These are phyloP conservation scores for Suhomyces sp. DNA, from an alignment of 805 yeast genomes.

Conservation along the genomic window DNA sequence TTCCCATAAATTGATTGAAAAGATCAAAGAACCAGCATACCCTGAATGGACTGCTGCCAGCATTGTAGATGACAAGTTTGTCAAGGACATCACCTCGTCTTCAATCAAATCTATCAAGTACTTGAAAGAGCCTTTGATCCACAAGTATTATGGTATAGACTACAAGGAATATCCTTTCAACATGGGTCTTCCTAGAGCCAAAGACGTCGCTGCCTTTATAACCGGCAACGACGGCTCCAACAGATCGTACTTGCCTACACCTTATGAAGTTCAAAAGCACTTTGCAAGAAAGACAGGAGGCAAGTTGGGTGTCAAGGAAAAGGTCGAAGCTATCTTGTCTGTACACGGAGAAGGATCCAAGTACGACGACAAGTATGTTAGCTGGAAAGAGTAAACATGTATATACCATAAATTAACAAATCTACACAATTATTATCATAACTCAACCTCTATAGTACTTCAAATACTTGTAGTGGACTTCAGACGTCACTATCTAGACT, in stretches of 20 bases:
- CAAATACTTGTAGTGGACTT: no score
- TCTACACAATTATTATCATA: background rate
- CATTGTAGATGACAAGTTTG: constrained; percentile 12
- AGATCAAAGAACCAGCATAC: constrained; percentile 53
- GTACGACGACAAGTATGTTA: constrained; percentile 41
- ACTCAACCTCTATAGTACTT: no score
- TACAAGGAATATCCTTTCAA: constrained; percentile 52
- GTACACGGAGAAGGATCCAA: constrained; percentile 49
- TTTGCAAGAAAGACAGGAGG: constrained; percentile 50
- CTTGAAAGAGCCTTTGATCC: constrained; percentile 36
- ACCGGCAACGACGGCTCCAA: constrained; percentile 66
- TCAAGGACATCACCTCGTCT: constrained; percentile 15
- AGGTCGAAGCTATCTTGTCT: constrained; percentile 57
- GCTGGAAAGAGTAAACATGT: constrained; percentile 31
- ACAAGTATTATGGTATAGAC: constrained; percentile 38
- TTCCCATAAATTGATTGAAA: constrained; percentile 58
- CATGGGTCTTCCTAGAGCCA: constrained; percentile 78
- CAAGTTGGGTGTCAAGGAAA: constrained; percentile 59
- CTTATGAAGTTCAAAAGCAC: constrained; percentile 61
- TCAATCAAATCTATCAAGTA: constrained; percentile 21
- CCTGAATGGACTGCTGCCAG: constrained; percentile 40
- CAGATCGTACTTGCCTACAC: constrained; percentile 66
- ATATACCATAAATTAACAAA: background rate
- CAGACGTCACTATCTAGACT: no score
- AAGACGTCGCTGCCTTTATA: constrained; percentile 60